Evolutionary conservation across 768 basidiomycete species (phyloP).

Genomic region (Crepidotus variabilis): DNA sequence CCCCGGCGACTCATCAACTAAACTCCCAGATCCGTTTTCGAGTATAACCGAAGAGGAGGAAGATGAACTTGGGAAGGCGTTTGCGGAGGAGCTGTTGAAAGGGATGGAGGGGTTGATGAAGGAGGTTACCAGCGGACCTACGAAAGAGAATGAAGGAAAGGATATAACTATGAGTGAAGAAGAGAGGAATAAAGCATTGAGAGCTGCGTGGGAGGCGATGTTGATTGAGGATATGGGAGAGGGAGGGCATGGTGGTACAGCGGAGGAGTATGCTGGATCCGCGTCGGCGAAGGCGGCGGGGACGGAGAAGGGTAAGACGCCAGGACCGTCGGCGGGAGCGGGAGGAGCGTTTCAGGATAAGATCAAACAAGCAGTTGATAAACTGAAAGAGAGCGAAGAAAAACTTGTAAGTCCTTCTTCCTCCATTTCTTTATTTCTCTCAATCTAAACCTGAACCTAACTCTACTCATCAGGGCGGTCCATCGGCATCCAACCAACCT

Average conservation of each 20-base stretch:
- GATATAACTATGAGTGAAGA: constrained; percentile 23
- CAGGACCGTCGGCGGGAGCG: background rate
- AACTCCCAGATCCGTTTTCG: constrained; percentile 19
- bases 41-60: constrained; percentile 29
- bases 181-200: constrained; percentile 38
- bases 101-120: constrained; percentile 50
- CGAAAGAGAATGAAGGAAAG: constrained; percentile 19
- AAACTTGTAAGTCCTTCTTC: constrained; percentile 31
- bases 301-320: background rate
- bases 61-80: constrained; percentile 36
- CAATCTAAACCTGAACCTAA: background rate
- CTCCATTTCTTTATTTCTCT: background rate
- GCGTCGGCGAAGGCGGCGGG: background rate
- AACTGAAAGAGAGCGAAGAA: constrained; percentile 66
- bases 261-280: background rate
- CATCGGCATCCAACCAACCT: constrained; percentile 14
- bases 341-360: constrained; percentile 55
- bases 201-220: constrained; percentile 71
- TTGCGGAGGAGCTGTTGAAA: constrained; percentile 42
- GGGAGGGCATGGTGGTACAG: constrained; percentile 7
- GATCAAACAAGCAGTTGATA: constrained; percentile 71
- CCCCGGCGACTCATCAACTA: constrained; percentile 31
- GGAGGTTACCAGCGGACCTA: constrained; percentile 42
- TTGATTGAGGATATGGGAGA: constrained; percentile 60
- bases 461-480: constrained; percentile 15